Base-by-base conservation (phyloP, 805 yeast species). In the Wickerhamomyces xylosicus region DNA sequence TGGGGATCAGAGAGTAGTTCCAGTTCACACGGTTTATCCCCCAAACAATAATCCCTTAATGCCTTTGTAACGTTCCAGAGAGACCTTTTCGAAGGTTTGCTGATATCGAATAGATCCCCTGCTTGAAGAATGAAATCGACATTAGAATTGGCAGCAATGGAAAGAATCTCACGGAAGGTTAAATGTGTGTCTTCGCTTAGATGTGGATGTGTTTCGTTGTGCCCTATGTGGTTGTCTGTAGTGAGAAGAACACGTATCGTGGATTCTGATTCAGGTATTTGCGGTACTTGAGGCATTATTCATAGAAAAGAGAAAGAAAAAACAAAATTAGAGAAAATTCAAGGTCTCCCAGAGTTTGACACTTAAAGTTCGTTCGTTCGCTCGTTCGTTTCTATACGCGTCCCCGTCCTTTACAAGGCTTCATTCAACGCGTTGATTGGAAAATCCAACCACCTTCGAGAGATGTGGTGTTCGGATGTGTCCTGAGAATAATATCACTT, bases 181-280 rank as follows among this genome's bases (percentile, higher is more conserved):
- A 61, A 69, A 84, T 95, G 84, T 0, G 94, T 74, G 53, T 92
- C 98, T 49, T 83, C 82, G 1, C 96, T 95, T 15, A 94, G 69
- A 4, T 90, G 77, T 1, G 95, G 89, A 56, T 92, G 97, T 31
- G 72, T 73, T 55, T 92, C 98, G 42, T 77, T 77, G 56, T 79
- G 89, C 1, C 98, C 98, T 16, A 92, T 95, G 65, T 92, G 98
- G 55, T 92, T 92, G 54, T 92, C 98, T 1, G 97, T 87, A 3
- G 98, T 86, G 25, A 92, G 61, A 25, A 92, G 72, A 16, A 92
- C 72, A 19, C 84, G 64, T 15, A 89, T 74, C 0, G 95, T 85
- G 56, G n/a, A n/a, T n/a, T n/a, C n/a, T n/a, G n/a, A n/a, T n/a
- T n/a, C n/a, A n/a, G n/a, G n/a, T n/a, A n/a, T n/a, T n/a, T n/a